Base-by-base conservation (phyloP, 805 yeast species). In the Zygoascus flipseniorum region DNA sequence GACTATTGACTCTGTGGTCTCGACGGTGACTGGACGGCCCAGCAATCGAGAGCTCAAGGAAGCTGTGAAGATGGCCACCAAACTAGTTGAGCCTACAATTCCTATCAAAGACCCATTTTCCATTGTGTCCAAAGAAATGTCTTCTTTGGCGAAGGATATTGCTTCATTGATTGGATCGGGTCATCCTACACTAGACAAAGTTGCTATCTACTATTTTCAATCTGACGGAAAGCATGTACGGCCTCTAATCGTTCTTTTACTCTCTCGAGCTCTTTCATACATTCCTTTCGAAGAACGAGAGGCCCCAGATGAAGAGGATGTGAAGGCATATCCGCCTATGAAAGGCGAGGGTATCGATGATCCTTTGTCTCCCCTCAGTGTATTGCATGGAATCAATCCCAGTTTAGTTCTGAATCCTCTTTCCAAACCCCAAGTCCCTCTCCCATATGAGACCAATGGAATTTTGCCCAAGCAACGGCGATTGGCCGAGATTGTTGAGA, bases 211-310 rank as follows among this genome's bases (percentile, higher is more conserved):
- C 72, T 93, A 93, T 71, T 93, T 93, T 62, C 96, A 90, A 69
- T 87, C 93, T 18, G 96, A 92, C 65, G 98, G 99, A 6, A 93
- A 93, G 69, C 95, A 90, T 65, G 89, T 93, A 18, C 77, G 99
- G 54, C 99, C 99, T 1, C 72, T 93, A 59, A 79, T 93, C 55
- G 98, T 93, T 11, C 73, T 93, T 54, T 72, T 93, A 48, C 73
- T 93, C 51, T 81, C 95, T 37, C 85, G 89, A 63, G 93, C 97
- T 3, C 74, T 92, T 52, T 77, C 85, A 56, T 65, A 58, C 18
- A 87, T 90, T 43, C 97, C 97, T 1, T 57, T 74, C 14, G 76
- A 75, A 28, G 74, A 87, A 65, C 75, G 97, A 62, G 69, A 89
- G 80, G 45, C 80, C 78, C 26, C 84, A 77, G 73, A 70, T 53